Percentiles rank a stretch among this genome's conserved stretches.
Evolutionary conservation across 2,329 filamentous ascomycete genomes (phyloP).

Genomic region (Neopestalotiopsis sp.): DNA sequence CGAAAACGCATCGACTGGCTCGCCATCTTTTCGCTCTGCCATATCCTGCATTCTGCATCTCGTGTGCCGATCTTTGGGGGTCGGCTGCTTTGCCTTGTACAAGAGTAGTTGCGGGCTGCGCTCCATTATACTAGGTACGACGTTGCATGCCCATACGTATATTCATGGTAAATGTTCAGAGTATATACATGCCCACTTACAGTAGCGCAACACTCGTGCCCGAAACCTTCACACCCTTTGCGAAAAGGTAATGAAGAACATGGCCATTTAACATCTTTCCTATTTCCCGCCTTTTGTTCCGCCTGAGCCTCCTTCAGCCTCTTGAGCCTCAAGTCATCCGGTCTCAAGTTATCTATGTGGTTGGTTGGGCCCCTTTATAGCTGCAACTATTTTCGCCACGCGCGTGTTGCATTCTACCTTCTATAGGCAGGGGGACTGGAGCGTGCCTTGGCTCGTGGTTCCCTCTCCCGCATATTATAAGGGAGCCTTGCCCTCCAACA

Average conservation of each 20-base stretch:
- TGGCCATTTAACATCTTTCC: not conserved
- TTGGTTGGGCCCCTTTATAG: not conserved
- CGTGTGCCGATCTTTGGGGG: not conserved
- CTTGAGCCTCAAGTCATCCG: conserved; percentile 2
- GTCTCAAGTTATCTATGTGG: not conserved
- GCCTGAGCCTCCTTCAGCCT: conserved; percentile 1
- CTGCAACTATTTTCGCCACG: conserved; percentile 4
- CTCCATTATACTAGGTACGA: not conserved
- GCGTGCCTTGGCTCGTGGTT: not conserved
- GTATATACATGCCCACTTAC: no score
- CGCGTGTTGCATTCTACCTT: not conserved
- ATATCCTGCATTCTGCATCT: not conserved
- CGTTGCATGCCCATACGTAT: not conserved
- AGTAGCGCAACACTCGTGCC: no score
- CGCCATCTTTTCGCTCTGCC: not conserved
- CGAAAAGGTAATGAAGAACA: not conserved
- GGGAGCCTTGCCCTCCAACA: not conserved
- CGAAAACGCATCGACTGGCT: not conserved
- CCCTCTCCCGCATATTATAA: not conserved
- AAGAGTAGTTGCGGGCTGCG: not conserved
- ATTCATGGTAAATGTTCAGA: not conserved
- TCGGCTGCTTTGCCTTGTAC: not conserved
- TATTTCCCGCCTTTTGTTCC: not conserved
- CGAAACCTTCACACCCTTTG: not conserved
- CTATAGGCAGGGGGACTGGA: not conserved